Evolutionary conservation across 257 asterid species (phyloP), one percentile per base, ranked within the genome.

Genomic region (Anisodus acutangulus): DNA sequence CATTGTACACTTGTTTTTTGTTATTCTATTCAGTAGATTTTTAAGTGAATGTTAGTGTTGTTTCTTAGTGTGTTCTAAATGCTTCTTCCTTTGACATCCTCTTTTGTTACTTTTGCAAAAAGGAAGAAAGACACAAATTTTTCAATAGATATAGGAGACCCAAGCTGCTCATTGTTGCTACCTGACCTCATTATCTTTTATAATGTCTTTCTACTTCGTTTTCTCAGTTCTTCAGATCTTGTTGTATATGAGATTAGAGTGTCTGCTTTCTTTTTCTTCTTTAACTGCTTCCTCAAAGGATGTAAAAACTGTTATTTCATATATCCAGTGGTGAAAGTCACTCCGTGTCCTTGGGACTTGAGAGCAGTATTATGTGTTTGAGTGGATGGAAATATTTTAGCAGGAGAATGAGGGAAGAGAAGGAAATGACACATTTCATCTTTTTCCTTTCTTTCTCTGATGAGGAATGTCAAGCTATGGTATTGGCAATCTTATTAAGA

Each of bases 141-240:
- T 76, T 51, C 31, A 51, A 26, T 76, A 26, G 81, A 76, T 51
- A 76, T 31, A 76, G 63, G 49, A 26, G 80, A 12, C 19, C 81
- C 41, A 26, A 13, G 26, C 81, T 51, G 64, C 47, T 53, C 45
- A 2, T 16, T 22, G 10, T 51, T 53, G 15, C 64, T 76, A 13
- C 64, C 81, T 76, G 64, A 8, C 47, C 47, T 51, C 22, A 76
- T 76, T 76, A 76, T 76, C 81, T 76, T 76, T 76, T 53, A 13
- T 51, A 15, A 76, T 53, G 41, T 53, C 81, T 76, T 74, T 76
- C 64, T 53, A 53, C 22, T 51, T 76, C 1, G 8, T 26, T 76
- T 53, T 76, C 13, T 76, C 15, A 26, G 63, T 53, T 76, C 62
- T 76, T 76, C 26, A 9, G 22, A 76, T 76, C 81, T 26, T 76